Base-by-base conservation (phyloP, 805 yeast species). In the Saturnispora mendoncae region DNA sequence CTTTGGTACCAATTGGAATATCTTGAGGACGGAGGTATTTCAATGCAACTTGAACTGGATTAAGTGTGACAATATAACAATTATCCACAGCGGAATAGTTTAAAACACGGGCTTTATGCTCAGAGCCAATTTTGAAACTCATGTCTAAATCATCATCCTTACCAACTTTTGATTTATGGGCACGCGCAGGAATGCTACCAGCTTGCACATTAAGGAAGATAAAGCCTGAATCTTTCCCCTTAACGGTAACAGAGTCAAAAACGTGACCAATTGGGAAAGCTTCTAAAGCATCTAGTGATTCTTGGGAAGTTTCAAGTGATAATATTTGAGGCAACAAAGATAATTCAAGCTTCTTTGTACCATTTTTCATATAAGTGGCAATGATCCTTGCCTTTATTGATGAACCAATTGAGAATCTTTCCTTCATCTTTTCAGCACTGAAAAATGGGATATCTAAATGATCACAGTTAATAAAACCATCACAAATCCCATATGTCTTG, bases 261-360 rank as follows among this genome's bases (percentile, higher is more conserved):
- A 66, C 65, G 48, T 79, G 78, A n/a, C 98, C 97, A 32, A 80
- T 59, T 21, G 92, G 86, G 64, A 83, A 80, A 0, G 88, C 80
- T 39, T 75, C 79, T 36, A 78, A 53, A 19, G 67, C 60, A 3
- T 64, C 53, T 23, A 40, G 26, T 7, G 43, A 40, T n/a, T 40
- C 43, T 29, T 40, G 33, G 15, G 53, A 51, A 2, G 53, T 55
- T 8, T 43, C 28, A 19, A 43, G 40, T 17, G 44, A 46, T 39
- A 68, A 68, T 24, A 54, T 54, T 36, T 76, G 49, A 2, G 84
- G 79, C 38, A 78, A 64, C 9, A 72, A 51, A 4, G 96, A 83
- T 20, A 90, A 65, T 13, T 78, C 67, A 20, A 84, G 60, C 55
- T 72, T 79, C 50, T 76, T 81, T 4, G 72, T 68, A 32, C 74